These are phyloP conservation scores for Rhododendron simsii DNA, from an alignment of 148 eudicot species.

Conservation along the genomic window DNA sequence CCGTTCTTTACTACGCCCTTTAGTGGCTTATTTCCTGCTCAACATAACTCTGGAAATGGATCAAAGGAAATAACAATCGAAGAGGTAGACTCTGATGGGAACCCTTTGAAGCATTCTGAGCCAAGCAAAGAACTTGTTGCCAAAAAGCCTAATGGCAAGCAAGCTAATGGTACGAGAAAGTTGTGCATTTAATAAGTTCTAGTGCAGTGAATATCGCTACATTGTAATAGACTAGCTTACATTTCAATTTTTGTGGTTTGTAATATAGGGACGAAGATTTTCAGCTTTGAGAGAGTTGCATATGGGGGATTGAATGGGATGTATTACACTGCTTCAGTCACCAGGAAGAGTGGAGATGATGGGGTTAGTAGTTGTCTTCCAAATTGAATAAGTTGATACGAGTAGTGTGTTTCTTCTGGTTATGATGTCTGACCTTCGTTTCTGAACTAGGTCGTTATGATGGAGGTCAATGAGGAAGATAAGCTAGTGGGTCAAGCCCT, in stretches of 20 bases:
- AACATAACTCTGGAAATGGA: background rate
- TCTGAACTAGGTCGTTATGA: conserved; percentile 24
- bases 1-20: conserved; percentile 71
- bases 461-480: conserved; percentile 41
- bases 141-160: conserved; percentile 8
- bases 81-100: conserved; percentile 39
- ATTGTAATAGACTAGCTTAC: background rate
- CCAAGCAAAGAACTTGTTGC: conserved; percentile 23
- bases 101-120: conserved; percentile 13
- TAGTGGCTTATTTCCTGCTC: conserved; percentile 38
- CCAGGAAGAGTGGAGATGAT: conserved; percentile 35
- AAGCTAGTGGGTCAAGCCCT: conserved; percentile 31
- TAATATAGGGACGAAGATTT: conserved; percentile 23
- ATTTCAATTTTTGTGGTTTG: background rate
- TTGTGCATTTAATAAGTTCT: background rate
- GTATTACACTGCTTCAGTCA: conserved; percentile 33
- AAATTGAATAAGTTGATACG: background rate
- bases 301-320: conserved; percentile 40
- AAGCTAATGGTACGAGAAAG: conserved; percentile 13
- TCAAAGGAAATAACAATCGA: conserved; percentile 31
- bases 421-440: background rate
- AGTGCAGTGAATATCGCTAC: background rate
- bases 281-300: conserved; percentile 34
- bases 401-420: background rate
- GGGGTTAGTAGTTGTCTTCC: conserved; percentile 23